A percentile compares a stretch with the other conserved stretches of the same genome.
Evolutionary conservation across 208 protist species (phyloP).

Genomic region (Trypanosoma grayi): DNA sequence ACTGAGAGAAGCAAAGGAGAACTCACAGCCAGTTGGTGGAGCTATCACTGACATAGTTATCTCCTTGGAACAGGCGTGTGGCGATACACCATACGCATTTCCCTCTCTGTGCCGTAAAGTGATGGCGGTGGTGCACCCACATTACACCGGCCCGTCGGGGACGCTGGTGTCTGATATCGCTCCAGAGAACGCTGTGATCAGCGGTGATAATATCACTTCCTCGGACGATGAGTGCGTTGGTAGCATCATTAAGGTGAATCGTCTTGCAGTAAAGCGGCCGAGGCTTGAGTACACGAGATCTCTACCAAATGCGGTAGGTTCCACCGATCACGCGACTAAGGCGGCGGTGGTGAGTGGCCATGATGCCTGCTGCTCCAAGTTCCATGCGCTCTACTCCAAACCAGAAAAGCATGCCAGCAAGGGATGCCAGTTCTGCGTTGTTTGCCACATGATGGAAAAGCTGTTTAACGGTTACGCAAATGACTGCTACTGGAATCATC

Average conservation of each 20-base stretch:
- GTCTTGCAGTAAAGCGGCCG: neutral
- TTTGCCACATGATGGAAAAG: constrained; percentile 73
- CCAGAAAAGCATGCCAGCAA: constrained; percentile 39
- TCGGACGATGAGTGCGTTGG: neutral
- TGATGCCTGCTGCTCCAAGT: constrained; percentile 42
- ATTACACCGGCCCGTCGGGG: constrained; percentile 10
- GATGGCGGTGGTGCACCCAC: constrained; percentile 2
- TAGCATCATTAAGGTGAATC: constrained; percentile 1
- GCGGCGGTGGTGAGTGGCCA: neutral
- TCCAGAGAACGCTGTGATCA: neutral
- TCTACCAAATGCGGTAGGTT: neutral
- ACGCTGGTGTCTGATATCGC: neutral
- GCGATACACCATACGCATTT: constrained; percentile 27
- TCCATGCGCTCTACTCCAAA: constrained; percentile 49
- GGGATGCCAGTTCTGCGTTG: constrained; percentile 56
- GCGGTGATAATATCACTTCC: neutral
- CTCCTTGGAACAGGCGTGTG: constrained; percentile 15
- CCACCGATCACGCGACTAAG: too few relatives aligned
- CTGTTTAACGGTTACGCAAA: constrained; percentile 51
- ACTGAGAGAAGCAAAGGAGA: neutral
- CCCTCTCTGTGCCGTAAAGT: constrained; percentile 10
- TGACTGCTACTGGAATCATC: constrained; percentile 60
- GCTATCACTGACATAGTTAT: constrained; percentile 9
- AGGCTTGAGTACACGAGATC: neutral
- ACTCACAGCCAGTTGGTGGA: neutral